phyloP scores from a whole-genome alignment of 331 rosid species.

The Acacia concinna region DNA sequence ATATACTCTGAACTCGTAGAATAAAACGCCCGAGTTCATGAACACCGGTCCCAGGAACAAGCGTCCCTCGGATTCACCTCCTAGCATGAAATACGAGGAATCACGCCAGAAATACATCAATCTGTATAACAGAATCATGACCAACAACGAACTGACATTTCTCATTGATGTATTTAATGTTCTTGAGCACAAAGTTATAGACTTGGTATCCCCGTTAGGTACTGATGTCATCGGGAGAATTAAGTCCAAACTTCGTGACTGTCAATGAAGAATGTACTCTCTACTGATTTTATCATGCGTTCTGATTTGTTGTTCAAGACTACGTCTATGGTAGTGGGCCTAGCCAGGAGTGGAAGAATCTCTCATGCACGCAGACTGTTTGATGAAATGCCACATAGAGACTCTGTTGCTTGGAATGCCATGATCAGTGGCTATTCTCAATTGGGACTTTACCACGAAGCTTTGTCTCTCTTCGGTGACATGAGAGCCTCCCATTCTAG shows the following conservation, averaged over 20 bases:
- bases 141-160: too few relatives aligned
- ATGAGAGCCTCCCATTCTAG: slow-evolving; percentile 51
- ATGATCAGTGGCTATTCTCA: slow-evolving; percentile 69
- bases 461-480: slow-evolving; percentile 48
- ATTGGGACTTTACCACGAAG: slow-evolving; percentile 54
- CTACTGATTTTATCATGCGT: slow-evolving; percentile 40
- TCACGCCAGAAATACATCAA: too few relatives aligned
- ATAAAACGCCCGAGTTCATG: too few relatives aligned
- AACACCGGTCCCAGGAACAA: too few relatives aligned
- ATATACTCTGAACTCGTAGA: too few relatives aligned
- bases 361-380: slow-evolving; percentile 62
- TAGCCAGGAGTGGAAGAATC: slow-evolving; percentile 51
- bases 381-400: slow-evolving; percentile 65
- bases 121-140: too few relatives aligned
- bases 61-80: too few relatives aligned
- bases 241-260: neutral
- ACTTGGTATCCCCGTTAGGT: neutral
- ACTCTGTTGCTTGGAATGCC: slow-evolving; percentile 77
- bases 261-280: neutral
- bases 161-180: neutral
- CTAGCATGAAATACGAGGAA: too few relatives aligned
- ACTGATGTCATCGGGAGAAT: neutral
- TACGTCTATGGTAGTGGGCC: slow-evolving; percentile 46
- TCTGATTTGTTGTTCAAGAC: slow-evolving; percentile 46
- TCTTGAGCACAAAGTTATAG: neutral